Percentiles rank a stretch among this genome's conserved stretches.
Conservation (phyloP, 148 eudicot species). For the Vaccinium corymbosum region DNA sequence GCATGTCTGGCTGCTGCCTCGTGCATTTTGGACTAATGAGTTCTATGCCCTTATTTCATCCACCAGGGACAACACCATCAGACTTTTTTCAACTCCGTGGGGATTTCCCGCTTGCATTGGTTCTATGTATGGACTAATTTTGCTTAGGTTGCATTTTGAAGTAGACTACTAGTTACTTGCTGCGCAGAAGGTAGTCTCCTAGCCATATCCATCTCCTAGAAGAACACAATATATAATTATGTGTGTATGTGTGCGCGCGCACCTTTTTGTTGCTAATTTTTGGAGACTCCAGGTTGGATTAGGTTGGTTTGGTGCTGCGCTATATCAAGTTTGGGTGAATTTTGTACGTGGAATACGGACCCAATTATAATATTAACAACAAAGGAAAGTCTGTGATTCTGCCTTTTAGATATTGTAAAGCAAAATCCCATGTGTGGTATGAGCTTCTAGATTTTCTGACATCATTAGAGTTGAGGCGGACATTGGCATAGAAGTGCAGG, state of each 20-base stretch:
- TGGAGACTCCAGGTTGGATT: background rate
- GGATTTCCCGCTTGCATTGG: background rate
- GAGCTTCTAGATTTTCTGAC: slow-evolving; percentile 1
- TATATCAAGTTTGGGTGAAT: background rate
- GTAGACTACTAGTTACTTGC: background rate
- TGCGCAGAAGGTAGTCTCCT: background rate
- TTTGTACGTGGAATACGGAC: background rate
- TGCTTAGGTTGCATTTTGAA: slow-evolving; percentile 1
- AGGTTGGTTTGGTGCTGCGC: background rate
- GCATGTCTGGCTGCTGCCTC: background rate
- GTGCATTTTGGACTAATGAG: background rate
- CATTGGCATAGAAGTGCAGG: background rate
- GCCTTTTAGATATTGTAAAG: background rate
- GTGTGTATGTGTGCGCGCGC: too few relatives aligned
- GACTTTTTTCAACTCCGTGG: background rate
- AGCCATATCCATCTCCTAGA: background rate
- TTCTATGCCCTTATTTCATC: slow-evolving; percentile 7
- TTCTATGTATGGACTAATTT: background rate
- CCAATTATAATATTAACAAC: background rate
- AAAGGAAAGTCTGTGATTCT: background rate
- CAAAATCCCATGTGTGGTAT: background rate
- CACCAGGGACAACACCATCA: background rate
- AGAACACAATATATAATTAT: background rate
- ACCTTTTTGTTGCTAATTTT: background rate
- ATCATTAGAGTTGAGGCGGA: background rate